Evolutionary conservation across 495 filamentous ascomycete genomes (phyloP).

Genomic region (Penicillium steckii): DNA sequence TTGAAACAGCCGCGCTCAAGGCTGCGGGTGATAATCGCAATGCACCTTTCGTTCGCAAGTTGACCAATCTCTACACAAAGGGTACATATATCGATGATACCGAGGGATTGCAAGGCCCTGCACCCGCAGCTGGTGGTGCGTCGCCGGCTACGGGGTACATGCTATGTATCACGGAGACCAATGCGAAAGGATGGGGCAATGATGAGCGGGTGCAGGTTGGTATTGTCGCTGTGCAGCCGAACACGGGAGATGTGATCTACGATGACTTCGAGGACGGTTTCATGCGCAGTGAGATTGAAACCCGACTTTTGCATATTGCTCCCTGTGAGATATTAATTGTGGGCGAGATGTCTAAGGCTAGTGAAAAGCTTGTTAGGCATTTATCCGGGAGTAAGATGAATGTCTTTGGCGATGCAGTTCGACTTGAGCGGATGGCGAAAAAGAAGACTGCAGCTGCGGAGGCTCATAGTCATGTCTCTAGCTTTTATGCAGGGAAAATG

Average conservation of each 20-base stretch:
- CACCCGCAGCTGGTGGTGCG: conserved; percentile 47
- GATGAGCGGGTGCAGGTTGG: conserved; percentile 95
- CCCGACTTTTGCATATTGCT: conserved; percentile 87
- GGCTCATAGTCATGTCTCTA: conserved; percentile 84
- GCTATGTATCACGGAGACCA: conserved; percentile 87
- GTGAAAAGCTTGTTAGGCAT: conserved; percentile 89
- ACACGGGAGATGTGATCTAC: conserved; percentile 93
- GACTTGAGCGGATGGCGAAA: conserved; percentile 74
- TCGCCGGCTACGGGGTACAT: conserved; percentile 83
- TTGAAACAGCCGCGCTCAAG: conserved; percentile 98
- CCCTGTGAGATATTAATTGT: conserved; percentile 97
- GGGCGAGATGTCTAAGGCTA: conserved; percentile 86
- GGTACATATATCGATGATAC: conserved; percentile 96
- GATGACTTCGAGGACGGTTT: conserved; percentile 98
- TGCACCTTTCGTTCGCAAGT: conserved; percentile 84
- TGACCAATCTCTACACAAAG: conserved; percentile 98
- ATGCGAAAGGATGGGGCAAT: conserved; percentile 79
- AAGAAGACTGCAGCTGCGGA: conserved; percentile 81
- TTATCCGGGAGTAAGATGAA: conserved; percentile 86
- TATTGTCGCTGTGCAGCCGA: conserved; percentile 91
- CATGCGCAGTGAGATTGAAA: conserved; percentile 97
- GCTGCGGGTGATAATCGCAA: conserved; percentile 95
- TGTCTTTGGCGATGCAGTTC: conserved; percentile 86
- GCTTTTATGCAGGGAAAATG: conserved; percentile 90
- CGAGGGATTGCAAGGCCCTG: conserved; percentile 67